Evolutionary conservation across 257 asterid genomes (phyloP).

Genomic region (Primulina huaijiensis): DNA sequence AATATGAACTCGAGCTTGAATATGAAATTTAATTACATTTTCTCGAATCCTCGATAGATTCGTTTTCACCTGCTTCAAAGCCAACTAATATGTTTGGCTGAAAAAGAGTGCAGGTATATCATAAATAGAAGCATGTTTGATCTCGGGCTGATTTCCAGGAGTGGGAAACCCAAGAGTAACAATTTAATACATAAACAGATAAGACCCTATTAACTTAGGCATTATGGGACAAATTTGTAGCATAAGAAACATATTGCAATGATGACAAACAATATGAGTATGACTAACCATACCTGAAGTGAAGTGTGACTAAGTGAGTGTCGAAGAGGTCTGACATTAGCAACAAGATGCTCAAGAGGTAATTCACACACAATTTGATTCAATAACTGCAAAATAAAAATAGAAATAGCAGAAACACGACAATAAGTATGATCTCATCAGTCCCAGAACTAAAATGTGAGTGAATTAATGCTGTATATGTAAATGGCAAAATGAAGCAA

Average conservation of each 20-base stretch:
- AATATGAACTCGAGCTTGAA: background rate
- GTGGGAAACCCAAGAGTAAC: slow-evolving; percentile 1
- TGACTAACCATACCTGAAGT: slow-evolving; percentile 60
- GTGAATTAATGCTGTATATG: background rate
- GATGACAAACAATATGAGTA: background rate
- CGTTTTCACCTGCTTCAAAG: background rate
- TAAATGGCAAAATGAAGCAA: background rate
- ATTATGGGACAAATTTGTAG: background rate
- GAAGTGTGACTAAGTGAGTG: slow-evolving; percentile 98
- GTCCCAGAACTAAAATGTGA: slow-evolving; percentile 5
- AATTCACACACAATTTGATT: slow-evolving; percentile 94
- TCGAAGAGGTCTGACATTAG: slow-evolving; percentile 86
- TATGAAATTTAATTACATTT: too few species aligned
- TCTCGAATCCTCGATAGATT: too few species aligned
- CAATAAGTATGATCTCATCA: background rate
- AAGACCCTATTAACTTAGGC: background rate
- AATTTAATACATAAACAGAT: background rate
- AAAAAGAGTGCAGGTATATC: background rate
- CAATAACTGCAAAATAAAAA: slow-evolving; percentile 54
- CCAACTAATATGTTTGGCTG: background rate
- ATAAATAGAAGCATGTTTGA: too few species aligned
- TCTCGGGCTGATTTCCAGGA: background rate
- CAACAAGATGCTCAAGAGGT: slow-evolving; percentile 99
- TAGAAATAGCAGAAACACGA: background rate
- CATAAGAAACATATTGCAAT: background rate